A percentile compares a stretch with the other conserved stretches of the same genome.
These are phyloP conservation scores for Ogataea pilisensis DNA, from an alignment of 805 yeast genomes.

Conservation along the genomic window DNA sequence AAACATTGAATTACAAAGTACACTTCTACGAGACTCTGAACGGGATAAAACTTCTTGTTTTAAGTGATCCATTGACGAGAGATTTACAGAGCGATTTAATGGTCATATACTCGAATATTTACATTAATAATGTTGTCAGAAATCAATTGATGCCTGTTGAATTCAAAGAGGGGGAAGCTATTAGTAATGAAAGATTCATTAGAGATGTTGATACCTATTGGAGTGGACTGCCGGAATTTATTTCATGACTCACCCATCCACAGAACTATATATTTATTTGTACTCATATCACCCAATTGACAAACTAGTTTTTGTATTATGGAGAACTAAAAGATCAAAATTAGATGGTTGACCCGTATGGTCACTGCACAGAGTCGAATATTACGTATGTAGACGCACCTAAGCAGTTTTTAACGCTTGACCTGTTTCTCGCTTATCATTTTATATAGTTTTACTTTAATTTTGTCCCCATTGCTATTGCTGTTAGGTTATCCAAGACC, in stretches of 20 bases:
- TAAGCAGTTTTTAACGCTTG: too few species aligned
- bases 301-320: too few species aligned
- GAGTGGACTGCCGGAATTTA: constrained; percentile 24
- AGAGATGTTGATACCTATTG: constrained; percentile 49
- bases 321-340: too few species aligned
- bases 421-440: too few species aligned
- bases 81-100: constrained; percentile 51
- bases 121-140: constrained; percentile 55
- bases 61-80: constrained; percentile 62
- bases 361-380: too few species aligned
- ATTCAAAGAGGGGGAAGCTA: constrained; percentile 46
- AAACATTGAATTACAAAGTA: constrained; percentile 74
- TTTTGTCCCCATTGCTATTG: too few species aligned
- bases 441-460: too few species aligned
- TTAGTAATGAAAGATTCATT: constrained; percentile 54
- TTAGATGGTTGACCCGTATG: too few species aligned
- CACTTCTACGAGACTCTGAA: constrained; percentile 80
- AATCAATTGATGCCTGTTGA: constrained; percentile 61
- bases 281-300: too few species aligned
- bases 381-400: too few species aligned
- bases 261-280: too few species aligned
- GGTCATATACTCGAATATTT: constrained; percentile 56
- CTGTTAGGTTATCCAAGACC: too few species aligned
- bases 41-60: constrained; percentile 68
- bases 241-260: not conserved